Evolutionary conservation across 352 stramenopile genomes (phyloP), one percentile per base, ranked within the genome.

Genomic region (Phytophthora pisi): DNA sequence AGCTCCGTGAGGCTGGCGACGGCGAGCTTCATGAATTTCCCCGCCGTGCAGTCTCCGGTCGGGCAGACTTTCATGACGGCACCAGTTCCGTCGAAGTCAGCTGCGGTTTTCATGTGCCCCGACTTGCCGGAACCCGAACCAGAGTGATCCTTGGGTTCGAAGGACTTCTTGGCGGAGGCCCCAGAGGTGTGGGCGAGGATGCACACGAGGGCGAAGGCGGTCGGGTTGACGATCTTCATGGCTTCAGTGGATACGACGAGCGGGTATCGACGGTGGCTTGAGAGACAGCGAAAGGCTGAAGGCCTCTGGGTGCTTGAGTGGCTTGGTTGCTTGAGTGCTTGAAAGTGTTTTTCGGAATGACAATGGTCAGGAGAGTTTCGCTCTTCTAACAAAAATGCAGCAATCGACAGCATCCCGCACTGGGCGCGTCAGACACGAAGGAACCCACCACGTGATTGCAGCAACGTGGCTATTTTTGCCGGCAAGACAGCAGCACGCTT

Each of bases 1-100:
- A 20, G 9, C 47, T 86, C 78, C 11, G 76, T 68, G 6, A 86
- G 58, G 24, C 70, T 75, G 0, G 56, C 46, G 20, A 83, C 65
- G 7, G 61, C 51, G 28, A 98, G 85, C 64, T 92, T 85, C 92
- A 99, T 98, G 79, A 98, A 98, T 38, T 95, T 98, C 28, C 86
- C 84, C 51, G 91, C 96, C 3, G 79, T 90, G 40, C 86, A 96
- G 42, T 84, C 65, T 15, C 73, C 73, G n/a, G 60, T 68, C 8
- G 79, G 76, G 30, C 79, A 85, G 0, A 88, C 56, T 24, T 74
- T 24, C 43, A 88, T 83, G 31, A 77, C 74, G n/a, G 62, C 76
- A 11, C 68, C 71, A 0, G 16, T 15, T 2, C 62, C 66, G 26
- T 61, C 67, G 30, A 87, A 82, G 43, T 75, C 80, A 40, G 68